Percentiles rank a stretch among this genome's conserved stretches.
These are phyloP conservation scores for Xylariaceae sp. DNA, from an alignment of 2,329 filamentous ascomycete species.

Conservation along the genomic window DNA sequence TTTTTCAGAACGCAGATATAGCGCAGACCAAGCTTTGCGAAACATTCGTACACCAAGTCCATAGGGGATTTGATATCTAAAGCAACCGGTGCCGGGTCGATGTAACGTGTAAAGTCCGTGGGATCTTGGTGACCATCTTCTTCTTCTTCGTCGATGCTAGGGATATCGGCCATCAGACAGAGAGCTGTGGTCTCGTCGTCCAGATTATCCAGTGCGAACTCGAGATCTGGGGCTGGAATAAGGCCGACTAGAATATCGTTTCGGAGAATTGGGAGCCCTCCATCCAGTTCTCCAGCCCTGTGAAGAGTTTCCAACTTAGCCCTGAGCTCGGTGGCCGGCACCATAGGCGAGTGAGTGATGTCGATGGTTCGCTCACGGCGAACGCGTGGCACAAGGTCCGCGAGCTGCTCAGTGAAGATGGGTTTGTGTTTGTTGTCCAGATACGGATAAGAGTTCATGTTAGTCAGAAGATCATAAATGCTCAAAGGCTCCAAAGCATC, in stretches of 20 bases:
- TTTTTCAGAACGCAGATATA: slow-evolving; percentile 88
- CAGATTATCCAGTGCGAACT: slow-evolving; percentile 85
- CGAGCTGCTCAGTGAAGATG: slow-evolving; percentile 82
- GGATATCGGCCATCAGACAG: slow-evolving; percentile 77
- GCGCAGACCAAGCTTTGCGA: slow-evolving; percentile 86
- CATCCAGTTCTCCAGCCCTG: slow-evolving; percentile 83
- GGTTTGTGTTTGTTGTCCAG: slow-evolving; percentile 96
- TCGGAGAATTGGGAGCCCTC: slow-evolving; percentile 82
- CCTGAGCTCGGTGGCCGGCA: slow-evolving; percentile 74
- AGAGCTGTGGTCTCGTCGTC: slow-evolving; percentile 68
- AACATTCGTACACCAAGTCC: slow-evolving; percentile 95
- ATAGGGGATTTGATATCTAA: slow-evolving; percentile 87
- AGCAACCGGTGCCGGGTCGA: slow-evolving; percentile 86
- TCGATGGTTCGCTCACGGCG: slow-evolving; percentile 81
- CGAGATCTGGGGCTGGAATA: slow-evolving; percentile 90
- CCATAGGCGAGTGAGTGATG: slow-evolving; percentile 76
- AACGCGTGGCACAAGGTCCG: slow-evolving; percentile 77
- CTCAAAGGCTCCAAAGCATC: slow-evolving; percentile 92
- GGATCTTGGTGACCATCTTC: slow-evolving; percentile 55
- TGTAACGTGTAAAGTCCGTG: slow-evolving; percentile 85
- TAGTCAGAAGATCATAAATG: slow-evolving; percentile 92
- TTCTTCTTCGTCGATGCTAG: slow-evolving; percentile 62
- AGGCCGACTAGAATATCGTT: slow-evolving; percentile 79
- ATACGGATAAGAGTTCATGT: slow-evolving; percentile 97
- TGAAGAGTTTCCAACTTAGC: slow-evolving; percentile 80